A percentile compares a stretch with the other conserved stretches of the same genome.
Evolutionary conservation across 371 early-diverging fungal species (phyloP).

Genomic region (Dinochytrium kinnereticum): DNA sequence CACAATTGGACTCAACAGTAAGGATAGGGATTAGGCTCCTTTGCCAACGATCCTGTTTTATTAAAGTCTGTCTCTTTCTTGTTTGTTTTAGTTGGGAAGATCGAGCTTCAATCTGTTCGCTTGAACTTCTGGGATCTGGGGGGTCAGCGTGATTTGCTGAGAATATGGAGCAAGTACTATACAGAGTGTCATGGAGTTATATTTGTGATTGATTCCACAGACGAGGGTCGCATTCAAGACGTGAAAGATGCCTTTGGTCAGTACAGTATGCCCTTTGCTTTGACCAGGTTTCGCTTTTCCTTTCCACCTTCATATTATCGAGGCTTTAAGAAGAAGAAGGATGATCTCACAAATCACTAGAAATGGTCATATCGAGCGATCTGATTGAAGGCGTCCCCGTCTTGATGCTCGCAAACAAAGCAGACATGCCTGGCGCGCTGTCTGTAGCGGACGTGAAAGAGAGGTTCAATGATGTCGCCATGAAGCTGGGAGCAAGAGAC

Average conservation of each 20-base stretch:
- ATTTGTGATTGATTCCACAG: constrained; percentile 91
- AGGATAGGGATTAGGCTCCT: not conserved
- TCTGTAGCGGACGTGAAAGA: constrained; percentile 89
- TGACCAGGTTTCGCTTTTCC: not conserved
- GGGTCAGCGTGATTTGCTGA: constrained; percentile 85
- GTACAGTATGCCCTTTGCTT: not conserved
- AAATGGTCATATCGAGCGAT: constrained; percentile 75
- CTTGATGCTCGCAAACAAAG: constrained; percentile 93
- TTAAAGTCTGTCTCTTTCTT: not conserved
- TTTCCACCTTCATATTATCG: no score
- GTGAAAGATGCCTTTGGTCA: constrained; percentile 81
- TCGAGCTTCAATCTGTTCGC: constrained; percentile 65
- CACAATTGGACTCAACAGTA: constrained; percentile 93
- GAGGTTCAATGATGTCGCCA: constrained; percentile 86
- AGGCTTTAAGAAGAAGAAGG: not conserved
- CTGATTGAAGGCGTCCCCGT: constrained; percentile 87
- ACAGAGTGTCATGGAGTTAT: constrained; percentile 91
- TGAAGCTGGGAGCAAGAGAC: constrained; percentile 69
- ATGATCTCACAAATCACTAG: constrained; percentile 39
- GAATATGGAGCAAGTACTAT: constrained; percentile 94
- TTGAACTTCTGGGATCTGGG: constrained; percentile 96
- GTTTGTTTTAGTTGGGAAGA: constrained; percentile 72
- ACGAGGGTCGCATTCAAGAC: constrained; percentile 80
- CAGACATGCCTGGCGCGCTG: constrained; percentile 77
- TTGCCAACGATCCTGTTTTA: not conserved